Evolutionary conservation across 192 early-diverging fungal genomes (phyloP).

Genomic region (Pilobolus umbonatus): DNA sequence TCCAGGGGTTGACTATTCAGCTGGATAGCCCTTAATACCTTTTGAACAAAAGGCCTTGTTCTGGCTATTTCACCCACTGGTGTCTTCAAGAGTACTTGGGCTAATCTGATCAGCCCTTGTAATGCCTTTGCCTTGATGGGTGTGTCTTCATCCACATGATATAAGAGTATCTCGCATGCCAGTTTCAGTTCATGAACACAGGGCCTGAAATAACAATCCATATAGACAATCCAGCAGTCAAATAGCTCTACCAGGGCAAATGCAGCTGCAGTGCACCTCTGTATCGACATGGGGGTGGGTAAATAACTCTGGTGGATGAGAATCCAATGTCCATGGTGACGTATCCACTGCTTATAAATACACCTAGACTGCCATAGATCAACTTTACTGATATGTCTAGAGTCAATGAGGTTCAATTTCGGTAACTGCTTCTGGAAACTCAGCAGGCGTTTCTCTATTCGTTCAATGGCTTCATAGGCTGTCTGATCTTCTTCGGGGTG

Average conservation of each 20-base stretch:
- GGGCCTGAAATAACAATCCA: constrained; percentile 34
- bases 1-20: background rate
- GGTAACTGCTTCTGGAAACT: constrained; percentile 13
- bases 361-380: constrained; percentile 21
- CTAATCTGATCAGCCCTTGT: constrained; percentile 13
- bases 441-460: constrained; percentile 20
- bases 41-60: constrained; percentile 27
- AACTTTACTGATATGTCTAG: background rate
- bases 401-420: background rate
- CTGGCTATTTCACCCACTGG: constrained; percentile 31
- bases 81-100: constrained; percentile 18
- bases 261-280: constrained; percentile 26
- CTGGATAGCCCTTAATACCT: constrained; percentile 5
- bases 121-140: constrained; percentile 13
- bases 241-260: constrained; percentile 28
- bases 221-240: constrained; percentile 25
- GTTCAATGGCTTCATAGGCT: constrained; percentile 17
- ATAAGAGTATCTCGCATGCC: constrained; percentile 32
- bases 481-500: constrained; percentile 18
- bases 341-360: constrained; percentile 27
- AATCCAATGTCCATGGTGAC: constrained; percentile 32
- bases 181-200: constrained; percentile 34
- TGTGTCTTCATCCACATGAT: constrained; percentile 17
- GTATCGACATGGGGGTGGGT: constrained; percentile 21
- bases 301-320: constrained; percentile 32